Evolutionary conservation across 352 stramenopile genomes (phyloP).

Genomic region (Phytophthora fragariae): DNA sequence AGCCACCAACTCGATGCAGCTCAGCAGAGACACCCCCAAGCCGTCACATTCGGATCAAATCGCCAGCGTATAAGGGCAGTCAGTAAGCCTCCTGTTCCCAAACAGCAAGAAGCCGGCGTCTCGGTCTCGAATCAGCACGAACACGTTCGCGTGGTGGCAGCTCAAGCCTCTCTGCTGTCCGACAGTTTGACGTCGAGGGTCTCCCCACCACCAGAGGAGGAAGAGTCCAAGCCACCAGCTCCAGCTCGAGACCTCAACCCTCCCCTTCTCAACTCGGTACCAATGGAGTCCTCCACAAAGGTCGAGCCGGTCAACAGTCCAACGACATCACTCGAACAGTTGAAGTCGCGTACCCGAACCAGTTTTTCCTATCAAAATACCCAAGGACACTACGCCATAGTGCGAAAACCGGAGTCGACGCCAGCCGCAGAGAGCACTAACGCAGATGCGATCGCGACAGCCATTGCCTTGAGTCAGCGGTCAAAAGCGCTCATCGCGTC

Average conservation of each 20-base stretch:
- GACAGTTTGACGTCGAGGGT: slow-evolving; percentile 33
- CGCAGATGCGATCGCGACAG: slow-evolving; percentile 38
- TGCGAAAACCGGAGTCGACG: neutral
- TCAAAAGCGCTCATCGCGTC: slow-evolving; percentile 56
- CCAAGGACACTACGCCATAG: neutral
- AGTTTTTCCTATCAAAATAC: slow-evolving; percentile 24
- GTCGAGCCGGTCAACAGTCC: neutral
- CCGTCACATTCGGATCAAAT: slow-evolving; percentile 57
- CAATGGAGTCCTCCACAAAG: neutral
- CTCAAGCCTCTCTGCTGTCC: slow-evolving; percentile 25
- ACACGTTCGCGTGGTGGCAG: slow-evolving; percentile 39
- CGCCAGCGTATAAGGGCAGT: slow-evolving; percentile 52
- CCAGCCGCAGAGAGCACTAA: neutral
- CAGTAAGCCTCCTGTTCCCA: slow-evolving; percentile 69
- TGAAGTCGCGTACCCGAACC: slow-evolving; percentile 14
- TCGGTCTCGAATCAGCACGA: slow-evolving; percentile 34
- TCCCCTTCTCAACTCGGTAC: neutral
- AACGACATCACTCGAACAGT: neutral
- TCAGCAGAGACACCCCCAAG: slow-evolving; percentile 8
- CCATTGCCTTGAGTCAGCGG: slow-evolving; percentile 43
- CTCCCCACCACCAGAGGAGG: slow-evolving; percentile 20
- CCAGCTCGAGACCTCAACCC: neutral
- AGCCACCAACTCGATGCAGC: slow-evolving; percentile 17
- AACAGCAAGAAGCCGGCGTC: slow-evolving; percentile 30
- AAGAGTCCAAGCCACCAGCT: neutral